A percentile compares a stretch with the other conserved stretches of the same genome.
Evolutionary conservation across 2,329 filamentous ascomycete species (phyloP).

Genomic region (Cordyceps militaris): DNA sequence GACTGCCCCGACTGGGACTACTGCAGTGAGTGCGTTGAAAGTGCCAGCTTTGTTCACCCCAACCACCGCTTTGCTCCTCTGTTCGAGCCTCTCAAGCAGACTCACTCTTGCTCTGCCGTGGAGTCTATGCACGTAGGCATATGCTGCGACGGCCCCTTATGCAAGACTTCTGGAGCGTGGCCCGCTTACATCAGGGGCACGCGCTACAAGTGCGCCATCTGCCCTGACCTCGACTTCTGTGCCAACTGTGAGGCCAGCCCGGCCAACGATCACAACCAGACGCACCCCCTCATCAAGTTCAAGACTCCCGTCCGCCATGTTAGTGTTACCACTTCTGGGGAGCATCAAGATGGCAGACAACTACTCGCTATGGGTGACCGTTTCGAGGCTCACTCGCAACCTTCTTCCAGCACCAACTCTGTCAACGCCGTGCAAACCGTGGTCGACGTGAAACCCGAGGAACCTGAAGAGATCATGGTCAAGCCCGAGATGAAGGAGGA

Average conservation of each 20-base stretch:
- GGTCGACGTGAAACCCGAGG: slow-evolving; percentile 61
- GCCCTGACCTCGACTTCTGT: slow-evolving; percentile 92
- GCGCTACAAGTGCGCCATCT: slow-evolving; percentile 96
- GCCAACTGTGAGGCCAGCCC: slow-evolving; percentile 88
- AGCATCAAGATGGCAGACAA: slow-evolving; percentile 60
- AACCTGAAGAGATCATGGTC: slow-evolving; percentile 23
- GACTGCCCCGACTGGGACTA: slow-evolving; percentile 98
- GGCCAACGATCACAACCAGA: slow-evolving; percentile 78
- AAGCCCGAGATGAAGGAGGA: slow-evolving; percentile 18
- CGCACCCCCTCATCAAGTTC: slow-evolving; percentile 96
- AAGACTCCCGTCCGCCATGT: slow-evolving; percentile 87
- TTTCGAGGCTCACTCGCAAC: slow-evolving; percentile 35
- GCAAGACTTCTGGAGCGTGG: slow-evolving; percentile 46
- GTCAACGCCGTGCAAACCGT: slow-evolving; percentile 60
- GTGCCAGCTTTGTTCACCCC: slow-evolving; percentile 63
- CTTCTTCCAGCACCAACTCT: slow-evolving; percentile 35
- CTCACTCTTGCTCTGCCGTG: slow-evolving; percentile 16
- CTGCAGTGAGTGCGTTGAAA: slow-evolving; percentile 68
- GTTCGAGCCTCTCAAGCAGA: slow-evolving; percentile 57
- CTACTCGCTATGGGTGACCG: slow-evolving; percentile 68
- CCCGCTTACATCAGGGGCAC: slow-evolving; percentile 73
- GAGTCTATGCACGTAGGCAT: slow-evolving; percentile 67
- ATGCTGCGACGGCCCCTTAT: slow-evolving; percentile 91
- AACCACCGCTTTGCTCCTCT: slow-evolving; percentile 84
- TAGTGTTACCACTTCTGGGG: slow-evolving; percentile 75